These are phyloP conservation scores for Cyberlindnera galapagoensis DNA, from an alignment of 805 yeast genomes.

Conservation along the genomic window DNA sequence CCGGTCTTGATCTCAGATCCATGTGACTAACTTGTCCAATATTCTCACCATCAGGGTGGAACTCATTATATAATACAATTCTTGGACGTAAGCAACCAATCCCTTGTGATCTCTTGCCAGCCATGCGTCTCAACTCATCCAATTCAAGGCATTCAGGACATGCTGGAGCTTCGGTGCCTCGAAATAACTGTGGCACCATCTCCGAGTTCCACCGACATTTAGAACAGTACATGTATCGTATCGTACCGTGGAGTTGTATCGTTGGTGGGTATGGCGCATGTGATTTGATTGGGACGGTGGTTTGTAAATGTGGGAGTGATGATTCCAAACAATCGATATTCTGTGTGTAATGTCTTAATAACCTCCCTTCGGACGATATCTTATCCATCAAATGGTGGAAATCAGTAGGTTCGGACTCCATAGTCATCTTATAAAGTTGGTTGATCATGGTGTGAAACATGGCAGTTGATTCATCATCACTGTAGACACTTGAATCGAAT, in stretches of 20 bases:
- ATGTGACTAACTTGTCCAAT: conserved; percentile 69
- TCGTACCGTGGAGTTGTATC: conserved; percentile 81
- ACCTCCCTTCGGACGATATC: conserved; percentile 54
- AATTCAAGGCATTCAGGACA: conserved; percentile 64
- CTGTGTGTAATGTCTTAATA: conserved; percentile 76
- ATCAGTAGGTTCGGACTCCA: conserved; percentile 57
- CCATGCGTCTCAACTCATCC: conserved; percentile 47
- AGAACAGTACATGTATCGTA: conserved; percentile 66
- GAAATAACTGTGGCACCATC: conserved; percentile 48
- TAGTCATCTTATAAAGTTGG: conserved; percentile 49
- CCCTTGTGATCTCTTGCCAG: conserved; percentile 61
- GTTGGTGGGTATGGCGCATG: conserved; percentile 46
- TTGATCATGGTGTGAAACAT: conserved; percentile 72
- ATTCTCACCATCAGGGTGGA: conserved; percentile 82
- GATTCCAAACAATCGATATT: conserved; percentile 80
- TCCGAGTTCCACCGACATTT: conserved; percentile 59
- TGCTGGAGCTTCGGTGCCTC: conserved; percentile 37
- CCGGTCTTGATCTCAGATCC: conserved; percentile 63
- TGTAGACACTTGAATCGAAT: conserved; percentile 74
- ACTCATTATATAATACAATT: conserved; percentile 65
- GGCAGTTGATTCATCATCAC: conserved; percentile 51
- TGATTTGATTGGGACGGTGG: conserved; percentile 42
- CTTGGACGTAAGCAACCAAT: conserved; percentile 58
- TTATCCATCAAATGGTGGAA: conserved; percentile 63
- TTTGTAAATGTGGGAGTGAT: conserved; percentile 41